phyloP scores from a whole-genome alignment of 495 filamentous ascomycete species.

The Aspergillus mulundensis region DNA sequence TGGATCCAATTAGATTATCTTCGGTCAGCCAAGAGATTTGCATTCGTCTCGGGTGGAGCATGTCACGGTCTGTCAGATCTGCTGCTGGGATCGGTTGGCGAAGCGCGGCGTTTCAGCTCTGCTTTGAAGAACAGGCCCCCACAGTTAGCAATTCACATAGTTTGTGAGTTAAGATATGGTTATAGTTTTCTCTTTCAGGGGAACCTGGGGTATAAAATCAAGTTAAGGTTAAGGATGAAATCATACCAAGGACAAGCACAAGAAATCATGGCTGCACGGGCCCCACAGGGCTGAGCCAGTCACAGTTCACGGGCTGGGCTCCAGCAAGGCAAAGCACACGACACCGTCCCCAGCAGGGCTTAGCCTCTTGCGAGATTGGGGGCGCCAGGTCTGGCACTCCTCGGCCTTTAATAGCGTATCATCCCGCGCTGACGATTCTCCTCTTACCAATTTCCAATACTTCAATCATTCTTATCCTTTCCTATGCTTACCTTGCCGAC shows the following conservation, averaged over 20 bases:
- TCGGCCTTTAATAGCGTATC: not conserved
- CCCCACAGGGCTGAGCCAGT: conserved; percentile 3
- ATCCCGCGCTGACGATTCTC: not conserved
- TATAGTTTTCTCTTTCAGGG: not conserved
- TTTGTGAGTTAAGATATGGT: not conserved
- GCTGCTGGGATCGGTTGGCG: not conserved
- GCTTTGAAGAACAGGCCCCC: not conserved
- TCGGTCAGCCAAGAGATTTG: not conserved
- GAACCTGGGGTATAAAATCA: not conserved
- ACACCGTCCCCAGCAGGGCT: not conserved
- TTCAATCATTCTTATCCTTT: conserved; percentile 1
- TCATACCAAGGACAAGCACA: not conserved
- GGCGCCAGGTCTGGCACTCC: not conserved
- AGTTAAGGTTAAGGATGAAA: not conserved
- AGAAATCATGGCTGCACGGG: not conserved
- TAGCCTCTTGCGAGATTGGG: not conserved
- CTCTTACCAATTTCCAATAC: not conserved
- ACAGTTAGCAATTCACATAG: not conserved
- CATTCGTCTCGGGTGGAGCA: not conserved
- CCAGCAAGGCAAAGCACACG: conserved; percentile 2
- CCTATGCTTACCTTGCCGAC: not conserved
- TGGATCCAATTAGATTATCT: not conserved
- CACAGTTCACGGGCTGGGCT: not conserved
- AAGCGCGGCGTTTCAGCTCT: not conserved
- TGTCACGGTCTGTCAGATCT: not conserved